Percentiles rank a stretch among this genome's conserved stretches.
Evolutionary conservation across 2,329 filamentous ascomycete species (phyloP).

Genomic region (Aspergillus calidoustus): DNA sequence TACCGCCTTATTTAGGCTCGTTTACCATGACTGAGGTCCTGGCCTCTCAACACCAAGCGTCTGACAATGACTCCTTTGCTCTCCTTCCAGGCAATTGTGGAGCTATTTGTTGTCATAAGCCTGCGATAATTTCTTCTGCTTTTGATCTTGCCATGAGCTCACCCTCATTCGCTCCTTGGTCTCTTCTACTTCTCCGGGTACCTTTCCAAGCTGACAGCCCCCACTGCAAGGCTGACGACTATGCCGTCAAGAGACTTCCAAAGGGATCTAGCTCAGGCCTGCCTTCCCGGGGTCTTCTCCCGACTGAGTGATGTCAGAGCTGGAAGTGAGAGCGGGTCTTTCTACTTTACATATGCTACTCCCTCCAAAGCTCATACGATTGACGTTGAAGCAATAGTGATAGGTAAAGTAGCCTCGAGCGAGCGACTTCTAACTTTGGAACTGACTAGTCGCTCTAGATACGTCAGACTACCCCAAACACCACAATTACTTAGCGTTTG

Average conservation of each 20-base stretch:
- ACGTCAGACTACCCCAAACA: conserved; percentile 63
- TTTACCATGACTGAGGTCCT: background rate
- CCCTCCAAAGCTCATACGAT: conserved; percentile 33
- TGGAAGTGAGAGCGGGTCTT: conserved; percentile 73
- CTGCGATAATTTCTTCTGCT: background rate
- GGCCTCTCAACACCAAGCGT: background rate
- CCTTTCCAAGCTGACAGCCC: background rate
- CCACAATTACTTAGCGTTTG: conserved; percentile 64
- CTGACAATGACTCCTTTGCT: background rate
- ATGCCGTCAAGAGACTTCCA: conserved; percentile 73
- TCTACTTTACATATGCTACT: conserved; percentile 63
- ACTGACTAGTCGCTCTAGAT: conserved; percentile 45
- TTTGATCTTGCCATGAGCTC: background rate
- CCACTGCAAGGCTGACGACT: background rate
- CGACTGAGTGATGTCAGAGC: conserved; percentile 60
- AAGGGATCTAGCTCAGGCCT: conserved; percentile 57
- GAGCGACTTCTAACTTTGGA: background rate
- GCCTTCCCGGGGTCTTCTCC: conserved; percentile 43
- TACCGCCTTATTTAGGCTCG: background rate
- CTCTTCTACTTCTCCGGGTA: background rate
- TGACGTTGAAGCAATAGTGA: conserved; percentile 44
- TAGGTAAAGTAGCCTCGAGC: conserved; percentile 36
- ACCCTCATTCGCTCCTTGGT: background rate
- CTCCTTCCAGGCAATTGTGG: background rate
- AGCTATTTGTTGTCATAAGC: background rate